Evolutionary conservation across 176 grass and related monocot species (phyloP).

Genomic region (Triticum turgidum): DNA sequence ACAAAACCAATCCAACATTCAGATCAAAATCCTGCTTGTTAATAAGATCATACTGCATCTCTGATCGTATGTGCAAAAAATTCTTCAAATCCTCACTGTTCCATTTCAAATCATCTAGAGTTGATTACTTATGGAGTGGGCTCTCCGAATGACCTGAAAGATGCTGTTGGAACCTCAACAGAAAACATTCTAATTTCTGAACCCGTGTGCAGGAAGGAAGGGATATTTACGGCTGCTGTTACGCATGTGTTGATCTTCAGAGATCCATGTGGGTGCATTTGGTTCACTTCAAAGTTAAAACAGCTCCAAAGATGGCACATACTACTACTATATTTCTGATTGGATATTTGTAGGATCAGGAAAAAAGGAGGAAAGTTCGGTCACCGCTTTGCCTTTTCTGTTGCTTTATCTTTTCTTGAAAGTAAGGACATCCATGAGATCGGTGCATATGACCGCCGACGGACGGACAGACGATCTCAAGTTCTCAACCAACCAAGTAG

Average conservation of each 20-base stretch:
- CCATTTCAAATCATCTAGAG: neutral
- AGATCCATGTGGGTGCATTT: slow-evolving; percentile 31
- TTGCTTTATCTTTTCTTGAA: slow-evolving; percentile 64
- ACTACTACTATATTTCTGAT: neutral
- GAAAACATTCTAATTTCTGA: neutral
- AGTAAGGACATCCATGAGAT: slow-evolving; percentile 42
- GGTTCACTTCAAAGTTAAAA: slow-evolving; percentile 42
- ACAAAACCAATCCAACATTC: neutral
- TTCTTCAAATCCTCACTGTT: neutral
- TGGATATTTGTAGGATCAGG: slow-evolving; percentile 1
- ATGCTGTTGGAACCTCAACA: slow-evolving; percentile 3
- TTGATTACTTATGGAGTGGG: neutral
- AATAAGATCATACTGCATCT: neutral
- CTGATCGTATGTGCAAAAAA: neutral
- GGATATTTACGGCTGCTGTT: slow-evolving; percentile 17
- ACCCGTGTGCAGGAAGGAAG: slow-evolving; percentile 23
- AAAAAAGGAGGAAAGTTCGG: slow-evolving; percentile 41
- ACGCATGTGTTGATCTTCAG: slow-evolving; percentile 22
- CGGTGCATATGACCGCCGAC: slow-evolving; percentile 34
- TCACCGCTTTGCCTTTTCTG: slow-evolving; percentile 38
- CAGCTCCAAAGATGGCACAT: slow-evolving; percentile 22
- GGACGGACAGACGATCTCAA: slow-evolving; percentile 6
- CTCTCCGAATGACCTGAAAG: neutral
- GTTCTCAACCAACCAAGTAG: slow-evolving; percentile 42
- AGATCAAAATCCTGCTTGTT: neutral